These are phyloP conservation scores for Huntiella savannae DNA, from an alignment of 2,329 filamentous ascomycete genomes.

Conservation along the genomic window DNA sequence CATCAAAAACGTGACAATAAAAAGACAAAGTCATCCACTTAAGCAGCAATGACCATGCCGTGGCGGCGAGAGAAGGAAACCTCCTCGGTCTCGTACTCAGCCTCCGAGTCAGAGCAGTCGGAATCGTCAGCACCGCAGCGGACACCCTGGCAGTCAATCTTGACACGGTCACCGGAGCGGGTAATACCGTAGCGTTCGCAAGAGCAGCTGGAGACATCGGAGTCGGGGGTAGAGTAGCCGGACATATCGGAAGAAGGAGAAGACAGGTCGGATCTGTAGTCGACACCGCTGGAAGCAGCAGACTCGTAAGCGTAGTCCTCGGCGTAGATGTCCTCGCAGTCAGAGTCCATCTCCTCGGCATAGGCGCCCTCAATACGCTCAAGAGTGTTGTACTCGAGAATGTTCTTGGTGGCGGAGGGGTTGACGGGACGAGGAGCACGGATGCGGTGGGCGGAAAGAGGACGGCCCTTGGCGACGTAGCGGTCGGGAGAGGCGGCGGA, in stretches of 20 bases:
- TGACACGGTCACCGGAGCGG: constrained; percentile 77
- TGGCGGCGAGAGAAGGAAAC: constrained; percentile 39
- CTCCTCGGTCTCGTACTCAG: constrained; percentile 20
- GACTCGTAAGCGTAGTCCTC: constrained; percentile 40
- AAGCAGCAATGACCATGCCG: constrained; percentile 35
- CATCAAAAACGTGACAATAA: neutral
- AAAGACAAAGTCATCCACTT: constrained; percentile 1
- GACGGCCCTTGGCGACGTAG: constrained; percentile 73
- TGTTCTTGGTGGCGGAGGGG: constrained; percentile 70
- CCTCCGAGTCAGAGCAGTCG: constrained; percentile 35
- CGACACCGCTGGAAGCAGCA: constrained; percentile 50
- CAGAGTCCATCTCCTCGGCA: constrained; percentile 35
- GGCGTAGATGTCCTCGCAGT: constrained; percentile 16
- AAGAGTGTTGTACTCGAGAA: constrained; percentile 55
- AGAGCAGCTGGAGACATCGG: constrained; percentile 62
- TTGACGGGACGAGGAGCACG: constrained; percentile 76
- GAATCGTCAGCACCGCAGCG: constrained; percentile 52
- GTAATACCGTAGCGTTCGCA: constrained; percentile 97
- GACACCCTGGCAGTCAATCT: constrained; percentile 82
- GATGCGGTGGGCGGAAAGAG: constrained; percentile 76
- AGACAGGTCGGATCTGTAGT: constrained; percentile 54
- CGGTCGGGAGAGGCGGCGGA: constrained; percentile 26
- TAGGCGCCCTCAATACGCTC: constrained; percentile 61
- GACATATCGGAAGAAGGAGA: constrained; percentile 55
- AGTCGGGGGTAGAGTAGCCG: constrained; percentile 61